Percentiles rank a stretch among this genome's conserved stretches.
Conservation (phyloP, 2,329 filamentous ascomycete genomes). For the Pseudodiploospora longispora region DNA sequence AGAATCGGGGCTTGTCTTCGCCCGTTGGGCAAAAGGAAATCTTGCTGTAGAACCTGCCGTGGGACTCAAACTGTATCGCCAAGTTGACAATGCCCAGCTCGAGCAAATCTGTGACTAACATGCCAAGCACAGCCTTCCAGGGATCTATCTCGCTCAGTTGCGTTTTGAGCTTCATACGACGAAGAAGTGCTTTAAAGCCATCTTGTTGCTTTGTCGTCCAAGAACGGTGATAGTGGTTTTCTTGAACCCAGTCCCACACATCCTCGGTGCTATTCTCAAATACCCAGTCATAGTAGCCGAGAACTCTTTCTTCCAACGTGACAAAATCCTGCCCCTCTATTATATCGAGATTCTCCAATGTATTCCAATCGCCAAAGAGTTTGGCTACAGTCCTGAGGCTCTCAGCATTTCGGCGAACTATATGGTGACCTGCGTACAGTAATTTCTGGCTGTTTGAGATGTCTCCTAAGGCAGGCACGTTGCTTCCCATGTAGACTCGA, state of each 20-base stretch:
- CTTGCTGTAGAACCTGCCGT: no score
- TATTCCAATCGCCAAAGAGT: no score
- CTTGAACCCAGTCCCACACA: slow-evolving; percentile 5
- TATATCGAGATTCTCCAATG: no score
- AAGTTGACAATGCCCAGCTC: not conserved
- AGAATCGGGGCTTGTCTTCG: not conserved
- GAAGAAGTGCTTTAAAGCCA: not conserved
- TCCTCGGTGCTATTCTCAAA: not conserved
- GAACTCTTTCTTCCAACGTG: not conserved
- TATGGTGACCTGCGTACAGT: not conserved
- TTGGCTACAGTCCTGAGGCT: no score
- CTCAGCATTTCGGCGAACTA: not conserved
- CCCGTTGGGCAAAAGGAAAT: not conserved
- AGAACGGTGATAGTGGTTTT: slow-evolving; percentile 1
- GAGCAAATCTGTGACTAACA: not conserved
- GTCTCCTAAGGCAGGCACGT: slow-evolving; percentile 3
- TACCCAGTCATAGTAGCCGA: slow-evolving; percentile 1
- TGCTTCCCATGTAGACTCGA: slow-evolving; percentile 6
- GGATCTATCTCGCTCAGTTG: not conserved
- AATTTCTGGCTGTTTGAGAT: not conserved
- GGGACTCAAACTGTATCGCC: not conserved
- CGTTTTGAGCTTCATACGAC: no score
- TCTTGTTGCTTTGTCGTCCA: not conserved
- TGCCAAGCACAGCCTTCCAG: not conserved
- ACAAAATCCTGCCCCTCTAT: not conserved